Percentiles rank a stretch among this genome's conserved stretches.
These are phyloP conservation scores for Heliosperma pusillum DNA, from an alignment of 148 eudicot species.

Conservation along the genomic window DNA sequence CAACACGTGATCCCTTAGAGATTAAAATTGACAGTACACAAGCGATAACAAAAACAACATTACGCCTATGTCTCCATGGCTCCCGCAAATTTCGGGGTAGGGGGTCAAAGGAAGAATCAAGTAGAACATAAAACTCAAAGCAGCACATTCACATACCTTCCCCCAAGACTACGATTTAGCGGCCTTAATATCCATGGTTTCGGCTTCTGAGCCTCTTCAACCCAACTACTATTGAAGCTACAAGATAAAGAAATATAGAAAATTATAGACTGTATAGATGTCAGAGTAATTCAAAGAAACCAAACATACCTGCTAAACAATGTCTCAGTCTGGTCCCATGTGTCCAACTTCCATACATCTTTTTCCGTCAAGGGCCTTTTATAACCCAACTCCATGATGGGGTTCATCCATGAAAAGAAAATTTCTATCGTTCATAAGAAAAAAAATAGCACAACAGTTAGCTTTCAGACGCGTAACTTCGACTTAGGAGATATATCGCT, in stretches of 20 bases:
- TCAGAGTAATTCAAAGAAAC: not conserved
- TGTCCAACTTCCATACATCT: conserved; percentile 94
- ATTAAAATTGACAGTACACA: not conserved
- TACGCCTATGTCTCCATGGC: too few relatives aligned
- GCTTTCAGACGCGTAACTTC: not conserved
- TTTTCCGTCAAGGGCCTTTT: conserved; percentile 92
- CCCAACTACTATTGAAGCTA: conserved; percentile 83
- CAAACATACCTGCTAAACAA: conserved; percentile 61
- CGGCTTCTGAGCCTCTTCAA: conserved; percentile 57
- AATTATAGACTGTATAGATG: conserved; percentile 4
- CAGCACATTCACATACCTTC: conserved; percentile 49
- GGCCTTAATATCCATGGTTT: conserved; percentile 92
- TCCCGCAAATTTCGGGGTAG: too few relatives aligned
- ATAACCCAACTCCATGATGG: conserved; percentile 74
- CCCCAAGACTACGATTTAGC: conserved; percentile 76
- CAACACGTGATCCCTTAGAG: not conserved
- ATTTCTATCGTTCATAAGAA: conserved; percentile 42
- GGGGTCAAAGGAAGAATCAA: not conserved
- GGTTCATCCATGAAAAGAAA: conserved; percentile 81
- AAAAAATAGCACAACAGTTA: conserved; percentile 14
- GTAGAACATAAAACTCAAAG: conserved; percentile 6
- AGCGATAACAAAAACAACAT: too few relatives aligned
- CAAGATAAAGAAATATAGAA: conserved; percentile 17
- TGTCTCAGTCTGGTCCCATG: conserved; percentile 89
- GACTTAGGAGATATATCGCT: not conserved